Evolutionary conservation across 2,329 filamentous ascomycete species (phyloP).

Genomic region (Penicillium paneum): DNA sequence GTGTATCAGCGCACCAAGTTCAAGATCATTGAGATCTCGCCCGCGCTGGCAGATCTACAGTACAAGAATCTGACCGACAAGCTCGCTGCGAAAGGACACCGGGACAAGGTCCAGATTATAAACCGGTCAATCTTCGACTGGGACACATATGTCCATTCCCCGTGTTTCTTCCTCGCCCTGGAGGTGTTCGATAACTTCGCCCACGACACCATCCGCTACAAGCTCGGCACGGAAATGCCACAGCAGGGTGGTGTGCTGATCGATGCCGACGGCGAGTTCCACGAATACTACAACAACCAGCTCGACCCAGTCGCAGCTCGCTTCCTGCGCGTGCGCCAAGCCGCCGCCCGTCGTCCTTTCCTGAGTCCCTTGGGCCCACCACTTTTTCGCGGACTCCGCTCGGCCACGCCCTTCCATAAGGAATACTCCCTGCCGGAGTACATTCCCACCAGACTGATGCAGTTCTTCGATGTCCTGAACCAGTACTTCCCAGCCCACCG

Average conservation of each 20-base stretch:
- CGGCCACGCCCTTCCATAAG: conserved; percentile 64
- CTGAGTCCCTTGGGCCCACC: conserved; percentile 45
- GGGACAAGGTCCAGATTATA: conserved; percentile 85
- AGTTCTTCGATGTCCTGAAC: conserved; percentile 90
- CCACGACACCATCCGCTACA: conserved; percentile 91
- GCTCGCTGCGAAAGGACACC: conserved; percentile 69
- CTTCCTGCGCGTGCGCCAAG: conserved; percentile 79
- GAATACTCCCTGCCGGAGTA: conserved; percentile 85
- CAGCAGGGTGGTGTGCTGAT: conserved; percentile 88
- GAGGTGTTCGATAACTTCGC: conserved; percentile 99
- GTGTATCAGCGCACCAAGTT: conserved; percentile 93
- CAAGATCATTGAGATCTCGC: conserved; percentile 93
- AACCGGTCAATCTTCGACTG: conserved; percentile 95
- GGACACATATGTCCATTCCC: conserved; percentile 79
- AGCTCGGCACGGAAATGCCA: conserved; percentile 73
- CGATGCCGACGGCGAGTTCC: conserved; percentile 81
- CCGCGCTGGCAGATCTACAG: conserved; percentile 75
- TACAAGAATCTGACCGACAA: conserved; percentile 64
- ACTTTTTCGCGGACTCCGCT: conserved; percentile 60
- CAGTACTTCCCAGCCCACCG: conserved; percentile 87
- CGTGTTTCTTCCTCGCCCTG: conserved; percentile 95
- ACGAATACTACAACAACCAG: conserved; percentile 81
- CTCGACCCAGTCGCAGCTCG: conserved; percentile 80
- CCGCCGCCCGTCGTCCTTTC: conserved; percentile 55
- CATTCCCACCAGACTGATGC: conserved; percentile 89